These are phyloP conservation scores for Candida morakotiae DNA, from an alignment of 805 yeast species.

Conservation along the genomic window DNA sequence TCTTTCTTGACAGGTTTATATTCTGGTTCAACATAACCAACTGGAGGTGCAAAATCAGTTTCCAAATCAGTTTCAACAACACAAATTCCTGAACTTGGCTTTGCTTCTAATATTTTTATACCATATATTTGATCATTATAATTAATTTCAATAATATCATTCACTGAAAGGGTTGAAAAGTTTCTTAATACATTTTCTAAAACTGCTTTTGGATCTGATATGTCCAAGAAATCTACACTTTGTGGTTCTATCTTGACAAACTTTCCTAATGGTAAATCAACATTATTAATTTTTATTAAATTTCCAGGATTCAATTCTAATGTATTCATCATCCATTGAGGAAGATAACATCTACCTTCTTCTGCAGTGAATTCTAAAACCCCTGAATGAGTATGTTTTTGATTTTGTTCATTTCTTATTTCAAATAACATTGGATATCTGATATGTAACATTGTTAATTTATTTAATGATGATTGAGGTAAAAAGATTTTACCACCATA, in stretches of 20 bases:
- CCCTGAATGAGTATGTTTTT: slow-evolving; percentile 76
- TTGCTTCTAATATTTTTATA: slow-evolving; percentile 81
- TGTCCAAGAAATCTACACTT: slow-evolving; percentile 86
- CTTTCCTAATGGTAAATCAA: slow-evolving; percentile 79
- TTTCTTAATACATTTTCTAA: slow-evolving; percentile 87
- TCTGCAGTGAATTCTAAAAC: slow-evolving; percentile 95
- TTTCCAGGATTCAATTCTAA: slow-evolving; percentile 72
- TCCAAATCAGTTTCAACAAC: slow-evolving; percentile 95
- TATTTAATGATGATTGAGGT: slow-evolving; percentile 89
- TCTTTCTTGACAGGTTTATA: slow-evolving; percentile 37
- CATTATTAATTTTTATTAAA: slow-evolving; percentile 67
- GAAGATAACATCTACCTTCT: slow-evolving; percentile 92
- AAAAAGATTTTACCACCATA: slow-evolving; percentile 94
- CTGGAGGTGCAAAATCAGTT: slow-evolving; percentile 98
- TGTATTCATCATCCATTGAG: slow-evolving; percentile 94
- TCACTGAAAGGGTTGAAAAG: slow-evolving; percentile 80
- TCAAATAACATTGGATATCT: slow-evolving; percentile 95
- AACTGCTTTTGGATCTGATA: slow-evolving; percentile 94
- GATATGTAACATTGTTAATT: slow-evolving; percentile 84
- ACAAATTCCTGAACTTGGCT: slow-evolving; percentile 84
- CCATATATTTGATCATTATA: slow-evolving; percentile 78
- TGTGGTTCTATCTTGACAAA: slow-evolving; percentile 96
- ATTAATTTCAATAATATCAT: slow-evolving; percentile 78
- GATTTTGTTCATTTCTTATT: slow-evolving; percentile 61
- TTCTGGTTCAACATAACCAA: slow-evolving; percentile 94